phyloP scores from a whole-genome alignment of 2,329 filamentous ascomycete species.

The Parascedosporium putredinis region DNA sequence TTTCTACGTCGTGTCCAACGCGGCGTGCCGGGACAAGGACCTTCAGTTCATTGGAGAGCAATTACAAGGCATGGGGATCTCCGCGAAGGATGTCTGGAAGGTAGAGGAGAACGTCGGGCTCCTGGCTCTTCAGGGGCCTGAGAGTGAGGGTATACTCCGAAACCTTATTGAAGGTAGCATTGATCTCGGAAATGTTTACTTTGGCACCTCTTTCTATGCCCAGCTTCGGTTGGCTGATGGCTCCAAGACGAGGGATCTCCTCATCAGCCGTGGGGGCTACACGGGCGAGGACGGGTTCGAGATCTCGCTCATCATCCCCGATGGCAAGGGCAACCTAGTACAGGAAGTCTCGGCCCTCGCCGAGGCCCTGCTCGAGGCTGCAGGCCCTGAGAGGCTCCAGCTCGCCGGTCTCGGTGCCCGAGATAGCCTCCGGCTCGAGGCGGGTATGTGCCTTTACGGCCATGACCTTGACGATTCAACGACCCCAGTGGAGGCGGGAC shows the following conservation, averaged over 20 bases:
- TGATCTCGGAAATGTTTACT: slow-evolving; percentile 64
- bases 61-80: slow-evolving; percentile 48
- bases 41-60: slow-evolving; percentile 63
- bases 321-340: slow-evolving; percentile 36
- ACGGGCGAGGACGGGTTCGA: slow-evolving; percentile 98
- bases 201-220: slow-evolving; percentile 63
- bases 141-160: slow-evolving; percentile 58
- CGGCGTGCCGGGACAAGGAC: slow-evolving; percentile 84
- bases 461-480: slow-evolving; percentile 82
- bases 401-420: slow-evolving; percentile 83
- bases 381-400: slow-evolving; percentile 52
- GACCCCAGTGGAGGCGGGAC: slow-evolving; percentile 46
- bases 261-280: slow-evolving; percentile 85
- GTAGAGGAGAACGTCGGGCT: slow-evolving; percentile 65
- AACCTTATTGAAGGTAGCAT: slow-evolving; percentile 20
- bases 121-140: slow-evolving; percentile 80
- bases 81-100: slow-evolving; percentile 52
- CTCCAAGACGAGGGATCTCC: slow-evolving; percentile 25
- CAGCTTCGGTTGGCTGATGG: slow-evolving; percentile 52
- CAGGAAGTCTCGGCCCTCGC: slow-evolving; percentile 39
- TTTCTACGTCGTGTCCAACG: slow-evolving; percentile 95
- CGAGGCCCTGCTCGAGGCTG: slow-evolving; percentile 56
- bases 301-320: slow-evolving; percentile 59
- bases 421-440: slow-evolving; percentile 87
- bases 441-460: slow-evolving; percentile 99